Evolutionary conservation across 495 filamentous ascomycete genomes (phyloP).

Genomic region (Glonium stellatum): DNA sequence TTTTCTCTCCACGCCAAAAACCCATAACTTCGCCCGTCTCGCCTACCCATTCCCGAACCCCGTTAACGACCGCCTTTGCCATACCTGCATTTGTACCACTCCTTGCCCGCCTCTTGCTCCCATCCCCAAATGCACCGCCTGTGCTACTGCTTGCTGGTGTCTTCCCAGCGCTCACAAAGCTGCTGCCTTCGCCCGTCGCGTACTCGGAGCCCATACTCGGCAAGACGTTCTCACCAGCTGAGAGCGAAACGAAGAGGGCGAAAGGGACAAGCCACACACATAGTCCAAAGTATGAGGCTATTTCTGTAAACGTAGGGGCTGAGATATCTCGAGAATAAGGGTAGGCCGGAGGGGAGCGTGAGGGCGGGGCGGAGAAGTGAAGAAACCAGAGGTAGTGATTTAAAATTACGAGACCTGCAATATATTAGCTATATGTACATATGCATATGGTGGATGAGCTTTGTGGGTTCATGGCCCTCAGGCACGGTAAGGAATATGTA

Average conservation of each 20-base stretch:
- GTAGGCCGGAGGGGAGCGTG: constrained; percentile 31
- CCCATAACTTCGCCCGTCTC: constrained; percentile 69
- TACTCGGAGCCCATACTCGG: constrained; percentile 74
- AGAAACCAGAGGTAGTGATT: constrained; percentile 98
- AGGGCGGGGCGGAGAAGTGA: constrained; percentile 62
- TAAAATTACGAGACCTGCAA: constrained; percentile 65
- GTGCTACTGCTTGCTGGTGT: constrained; percentile 33
- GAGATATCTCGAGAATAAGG: constrained; percentile 40
- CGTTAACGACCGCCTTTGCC: constrained; percentile 83
- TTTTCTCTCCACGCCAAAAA: constrained; percentile 52
- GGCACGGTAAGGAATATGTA: constrained; percentile 30
- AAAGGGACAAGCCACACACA: constrained; percentile 97
- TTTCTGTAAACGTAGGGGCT: constrained; percentile 78
- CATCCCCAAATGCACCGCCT: background rate
- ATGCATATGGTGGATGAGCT: background rate
- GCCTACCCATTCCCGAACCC: constrained; percentile 61
- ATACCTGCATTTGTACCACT: constrained; percentile 61
- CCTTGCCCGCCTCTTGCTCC: constrained; percentile 23
- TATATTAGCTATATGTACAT: background rate
- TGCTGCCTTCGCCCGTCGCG: constrained; percentile 50
- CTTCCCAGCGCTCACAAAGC: constrained; percentile 36
- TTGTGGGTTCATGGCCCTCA: background rate
- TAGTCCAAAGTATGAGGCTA: constrained; percentile 91
- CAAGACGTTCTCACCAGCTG: constrained; percentile 87
- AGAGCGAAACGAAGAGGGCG: constrained; percentile 85